Base-by-base conservation (phyloP, 768 basidiomycete species). In the Xerocomellus chrysenteron region DNA sequence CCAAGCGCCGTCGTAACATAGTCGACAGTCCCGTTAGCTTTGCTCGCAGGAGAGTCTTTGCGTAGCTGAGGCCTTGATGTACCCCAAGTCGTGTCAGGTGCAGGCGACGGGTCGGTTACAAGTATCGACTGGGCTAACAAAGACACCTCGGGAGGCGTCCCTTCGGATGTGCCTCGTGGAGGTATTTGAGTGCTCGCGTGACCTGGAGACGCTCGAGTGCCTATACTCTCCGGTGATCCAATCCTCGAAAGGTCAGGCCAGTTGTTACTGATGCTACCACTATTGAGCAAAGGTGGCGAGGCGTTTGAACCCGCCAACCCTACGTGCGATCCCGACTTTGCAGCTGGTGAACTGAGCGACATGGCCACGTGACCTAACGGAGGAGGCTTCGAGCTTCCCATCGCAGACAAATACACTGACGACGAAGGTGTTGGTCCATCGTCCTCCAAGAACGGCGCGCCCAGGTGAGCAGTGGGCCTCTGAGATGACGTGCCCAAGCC, bases 1-100 rank as follows among this genome's bases (percentile, higher is more conserved):
- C 72, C 70, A 8, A 74, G 62, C 6, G 66, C 58, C 0, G 64
- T 56, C 8, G 63, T 21, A 17, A 67, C 54, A 35, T 57, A 41
- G 41, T 70, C 63, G 3, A 52, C 47, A 19, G 49, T 41, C 16
- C 64, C 63, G 5, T 72, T 71, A 7, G 13, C 42, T 41, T 61
- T 67, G 43, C 14, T 44, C 36, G 52, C n/a, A 33, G 46, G 42
- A 16, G 54, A 45, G 6, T 61, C 59, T 19, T 54, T 60, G 32
- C 52, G 60, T 42, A 40, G 28, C 16, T 55, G 65, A 28, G 62
- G 12, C 26, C 60, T 68, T 14, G 64, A 54, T 46, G 26, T 43
- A 46, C 50, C 41, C 63, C 68, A 68, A 19, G 50, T 13, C 14
- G 59, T 26, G 36, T 64, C 60, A 21, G 52, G 35, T 26, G 47